Conservation (phyloP, 306 rosid species). For the Vigna mungo region DNA sequence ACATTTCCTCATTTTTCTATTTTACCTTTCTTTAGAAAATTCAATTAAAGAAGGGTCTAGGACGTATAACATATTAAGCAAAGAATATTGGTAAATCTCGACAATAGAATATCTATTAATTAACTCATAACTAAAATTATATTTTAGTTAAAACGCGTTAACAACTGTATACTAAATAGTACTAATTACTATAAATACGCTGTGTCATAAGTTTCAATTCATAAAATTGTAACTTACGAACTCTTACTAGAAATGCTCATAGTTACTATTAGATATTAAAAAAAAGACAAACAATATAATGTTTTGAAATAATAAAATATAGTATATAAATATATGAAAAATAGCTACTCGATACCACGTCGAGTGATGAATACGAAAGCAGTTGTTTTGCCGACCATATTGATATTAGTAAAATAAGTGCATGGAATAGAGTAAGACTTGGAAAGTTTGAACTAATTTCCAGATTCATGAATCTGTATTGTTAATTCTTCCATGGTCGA, state of each 20-base stretch:
- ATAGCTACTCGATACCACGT: background rate
- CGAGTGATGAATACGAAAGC: background rate
- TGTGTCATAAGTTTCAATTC: too few species aligned
- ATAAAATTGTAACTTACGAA: too few species aligned
- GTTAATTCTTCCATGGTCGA: conserved; percentile 50
- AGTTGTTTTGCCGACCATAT: background rate
- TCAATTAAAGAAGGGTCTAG: conserved; percentile 20
- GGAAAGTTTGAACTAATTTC: background rate
- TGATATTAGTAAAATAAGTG: background rate
- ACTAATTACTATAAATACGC: too few species aligned
- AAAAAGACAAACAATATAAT: too few species aligned
- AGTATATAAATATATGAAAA: too few species aligned
- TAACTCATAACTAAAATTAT: too few species aligned
- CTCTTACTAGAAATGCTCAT: too few species aligned
- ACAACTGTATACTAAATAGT: too few species aligned
- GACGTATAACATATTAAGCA: conserved; percentile 16
- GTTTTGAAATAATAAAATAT: too few species aligned
- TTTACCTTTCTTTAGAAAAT: background rate
- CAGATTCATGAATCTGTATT: conserved; percentile 48
- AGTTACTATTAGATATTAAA: too few species aligned
- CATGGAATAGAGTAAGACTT: background rate
- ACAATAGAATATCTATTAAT: too few species aligned
- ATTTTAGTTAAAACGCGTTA: too few species aligned
- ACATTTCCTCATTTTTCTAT: conserved; percentile 20
- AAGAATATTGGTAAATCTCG: conserved; percentile 20